Evolutionary conservation across 805 yeast genomes (phyloP).

Genomic region (Candida incommunis): DNA sequence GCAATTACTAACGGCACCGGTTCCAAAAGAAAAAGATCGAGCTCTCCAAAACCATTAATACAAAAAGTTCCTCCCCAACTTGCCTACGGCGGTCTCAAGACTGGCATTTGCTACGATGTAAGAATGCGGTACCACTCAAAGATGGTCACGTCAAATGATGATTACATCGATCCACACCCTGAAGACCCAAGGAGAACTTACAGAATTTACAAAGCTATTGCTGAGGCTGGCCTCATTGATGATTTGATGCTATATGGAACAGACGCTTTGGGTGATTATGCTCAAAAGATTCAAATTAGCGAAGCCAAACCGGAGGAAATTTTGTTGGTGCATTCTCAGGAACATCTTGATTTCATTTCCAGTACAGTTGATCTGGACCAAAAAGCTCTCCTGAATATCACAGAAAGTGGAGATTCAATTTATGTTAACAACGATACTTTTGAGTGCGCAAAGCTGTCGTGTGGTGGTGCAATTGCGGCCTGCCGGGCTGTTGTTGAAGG

Average conservation of each 20-base stretch:
- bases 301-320: slow-evolving; percentile 84
- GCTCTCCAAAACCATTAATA: slow-evolving; percentile 12
- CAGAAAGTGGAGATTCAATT: slow-evolving; percentile 88
- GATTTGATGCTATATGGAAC: slow-evolving; percentile 63
- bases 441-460: slow-evolving; percentile 75
- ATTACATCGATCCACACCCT: slow-evolving; percentile 96
- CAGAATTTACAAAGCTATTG: slow-evolving; percentile 81
- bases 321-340: slow-evolving; percentile 67
- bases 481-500: slow-evolving; percentile 93
- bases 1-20: not conserved
- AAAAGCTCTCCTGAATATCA: slow-evolving; percentile 62
- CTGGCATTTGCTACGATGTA: slow-evolving; percentile 92
- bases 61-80: slow-evolving; percentile 53
- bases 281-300: slow-evolving; percentile 81
- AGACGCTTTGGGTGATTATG: slow-evolving; percentile 68
- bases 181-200: slow-evolving; percentile 96
- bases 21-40: not conserved
- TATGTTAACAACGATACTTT: slow-evolving; percentile 86
- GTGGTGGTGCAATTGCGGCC: slow-evolving; percentile 96
- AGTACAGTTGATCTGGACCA: slow-evolving; percentile 66
- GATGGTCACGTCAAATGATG: slow-evolving; percentile 79
- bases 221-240: slow-evolving; percentile 80
- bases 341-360: slow-evolving; percentile 62
- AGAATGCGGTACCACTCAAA: slow-evolving; percentile 96
- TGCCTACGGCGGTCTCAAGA: slow-evolving; percentile 62